phyloP scores from a whole-genome alignment of 2,329 filamentous ascomycete genomes.

The Reticulascus tulasneorum region DNA sequence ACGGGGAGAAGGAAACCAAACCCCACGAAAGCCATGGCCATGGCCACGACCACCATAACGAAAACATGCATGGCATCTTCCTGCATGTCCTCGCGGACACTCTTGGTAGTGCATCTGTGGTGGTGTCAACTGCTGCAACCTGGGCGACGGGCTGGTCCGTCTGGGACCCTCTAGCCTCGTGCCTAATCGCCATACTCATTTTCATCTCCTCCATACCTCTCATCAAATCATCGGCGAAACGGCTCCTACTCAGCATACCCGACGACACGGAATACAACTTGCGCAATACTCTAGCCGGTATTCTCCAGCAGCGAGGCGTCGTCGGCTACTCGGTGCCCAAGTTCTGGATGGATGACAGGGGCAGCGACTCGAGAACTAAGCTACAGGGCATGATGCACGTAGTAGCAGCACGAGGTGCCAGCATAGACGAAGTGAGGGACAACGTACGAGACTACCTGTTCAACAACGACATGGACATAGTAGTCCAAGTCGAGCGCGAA shows the following conservation, averaged over 20 bases:
- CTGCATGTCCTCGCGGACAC: constrained; percentile 93
- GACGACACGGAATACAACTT: constrained; percentile 83
- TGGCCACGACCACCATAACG: constrained; percentile 62
- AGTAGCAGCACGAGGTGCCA: constrained; percentile 65
- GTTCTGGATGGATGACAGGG: constrained; percentile 81
- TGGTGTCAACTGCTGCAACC: constrained; percentile 83
- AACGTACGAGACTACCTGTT: constrained; percentile 69
- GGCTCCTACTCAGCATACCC: constrained; percentile 79
- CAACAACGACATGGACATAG: constrained; percentile 70
- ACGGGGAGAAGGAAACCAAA: constrained; percentile 35
- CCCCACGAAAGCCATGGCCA: too few species aligned
- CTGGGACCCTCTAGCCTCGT: constrained; percentile 92
- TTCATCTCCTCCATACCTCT: constrained; percentile 88
- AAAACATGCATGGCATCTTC: constrained; percentile 98
- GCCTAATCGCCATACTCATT: constrained; percentile 88
- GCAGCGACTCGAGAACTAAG: constrained; percentile 37
- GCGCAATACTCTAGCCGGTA: constrained; percentile 78
- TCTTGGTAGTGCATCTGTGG: constrained; percentile 89
- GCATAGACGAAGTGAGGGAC: constrained; percentile 78
- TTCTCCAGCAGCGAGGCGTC: constrained; percentile 78
- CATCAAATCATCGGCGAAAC: constrained; percentile 77
- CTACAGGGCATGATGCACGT: constrained; percentile 85
- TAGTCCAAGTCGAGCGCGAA: constrained; percentile 85
- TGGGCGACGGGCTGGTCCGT: constrained; percentile 86
- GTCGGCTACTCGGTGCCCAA: constrained; percentile 80